A percentile compares a stretch with the other conserved stretches of the same genome.
phyloP scores from a whole-genome alignment of 257 asterid genomes.

The Gynochthodes officinalis region DNA sequence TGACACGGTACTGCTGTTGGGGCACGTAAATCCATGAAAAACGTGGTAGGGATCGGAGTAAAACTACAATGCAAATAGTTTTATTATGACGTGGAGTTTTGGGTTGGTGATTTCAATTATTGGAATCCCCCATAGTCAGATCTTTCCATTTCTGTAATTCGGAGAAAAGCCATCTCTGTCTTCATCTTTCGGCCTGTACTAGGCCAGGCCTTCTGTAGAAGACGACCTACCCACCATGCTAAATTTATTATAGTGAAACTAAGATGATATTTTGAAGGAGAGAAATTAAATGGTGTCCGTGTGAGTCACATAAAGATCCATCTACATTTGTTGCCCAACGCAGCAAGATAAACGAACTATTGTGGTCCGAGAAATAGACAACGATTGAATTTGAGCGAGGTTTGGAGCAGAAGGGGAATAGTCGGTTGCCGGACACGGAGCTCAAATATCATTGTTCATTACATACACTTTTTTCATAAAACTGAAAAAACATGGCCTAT shows the following conservation, averaged over 20 bases:
- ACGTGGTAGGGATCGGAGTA: constrained; percentile 8
- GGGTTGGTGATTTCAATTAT: constrained; percentile 11
- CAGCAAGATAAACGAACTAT: background rate
- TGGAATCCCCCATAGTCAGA: background rate
- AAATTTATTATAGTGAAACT: too few relatives aligned
- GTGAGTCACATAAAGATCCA: background rate
- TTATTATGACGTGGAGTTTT: constrained; percentile 7
- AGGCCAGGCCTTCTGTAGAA: too few relatives aligned
- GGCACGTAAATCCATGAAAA: constrained; percentile 13
- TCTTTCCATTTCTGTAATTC: background rate
- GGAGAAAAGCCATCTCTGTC: constrained; percentile 11
- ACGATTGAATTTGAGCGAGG: too few relatives aligned
- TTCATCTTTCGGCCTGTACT: background rate
- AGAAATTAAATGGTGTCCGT: background rate
- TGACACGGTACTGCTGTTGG: constrained; percentile 16
- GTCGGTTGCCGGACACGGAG: background rate
- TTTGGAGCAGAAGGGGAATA: background rate
- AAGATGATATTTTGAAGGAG: background rate
- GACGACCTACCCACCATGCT: too few relatives aligned
- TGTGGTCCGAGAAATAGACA: background rate
- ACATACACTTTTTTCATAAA: background rate
- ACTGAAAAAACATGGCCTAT: background rate
- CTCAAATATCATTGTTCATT: background rate
- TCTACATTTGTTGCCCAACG: background rate
- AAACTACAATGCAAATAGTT: too few relatives aligned